These are phyloP conservation scores for Basidiobolus heterosporus DNA, from an alignment of 371 early-diverging fungal genomes.

Conservation along the genomic window DNA sequence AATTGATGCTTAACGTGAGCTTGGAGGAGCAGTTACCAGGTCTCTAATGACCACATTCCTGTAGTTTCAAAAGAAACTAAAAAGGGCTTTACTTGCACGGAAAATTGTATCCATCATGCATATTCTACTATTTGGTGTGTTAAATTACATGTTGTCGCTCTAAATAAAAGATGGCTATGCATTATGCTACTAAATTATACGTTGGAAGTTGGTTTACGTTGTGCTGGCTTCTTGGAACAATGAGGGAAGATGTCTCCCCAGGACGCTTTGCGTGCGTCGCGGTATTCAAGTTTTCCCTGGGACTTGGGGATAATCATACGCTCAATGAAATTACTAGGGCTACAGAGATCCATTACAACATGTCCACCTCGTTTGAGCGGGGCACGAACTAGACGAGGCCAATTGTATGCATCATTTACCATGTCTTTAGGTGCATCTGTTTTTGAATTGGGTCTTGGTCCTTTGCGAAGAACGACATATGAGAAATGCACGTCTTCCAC, in stretches of 20 bases:
- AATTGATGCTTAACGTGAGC: too few species aligned
- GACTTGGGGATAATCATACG: constrained; percentile 56
- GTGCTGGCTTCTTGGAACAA: constrained; percentile 28
- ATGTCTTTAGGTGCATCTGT: constrained; percentile 3
- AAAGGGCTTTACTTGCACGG: too few species aligned
- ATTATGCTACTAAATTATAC: too few species aligned
- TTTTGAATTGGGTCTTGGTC: constrained; percentile 24
- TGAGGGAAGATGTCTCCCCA: constrained; percentile 80
- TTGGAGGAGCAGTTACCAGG: too few species aligned
- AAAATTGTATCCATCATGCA: too few species aligned
- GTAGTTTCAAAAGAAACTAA: too few species aligned
- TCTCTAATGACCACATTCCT: too few species aligned
- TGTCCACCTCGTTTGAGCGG: constrained; percentile 64
- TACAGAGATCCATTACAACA: constrained; percentile 54
- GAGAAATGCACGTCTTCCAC: constrained; percentile 62
- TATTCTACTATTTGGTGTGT: too few species aligned
- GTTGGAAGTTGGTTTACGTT: background rate
- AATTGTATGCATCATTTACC: constrained; percentile 17
- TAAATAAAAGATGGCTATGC: too few species aligned
- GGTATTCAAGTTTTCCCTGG: constrained; percentile 51
- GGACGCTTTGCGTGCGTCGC: constrained; percentile 56
- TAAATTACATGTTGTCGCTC: too few species aligned
- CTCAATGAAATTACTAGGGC: constrained; percentile 27
- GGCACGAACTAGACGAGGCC: constrained; percentile 55
- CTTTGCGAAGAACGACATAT: constrained; percentile 59